phyloP scores from a whole-genome alignment of 768 basidiomycete genomes.

The Boletus huronensis region DNA sequence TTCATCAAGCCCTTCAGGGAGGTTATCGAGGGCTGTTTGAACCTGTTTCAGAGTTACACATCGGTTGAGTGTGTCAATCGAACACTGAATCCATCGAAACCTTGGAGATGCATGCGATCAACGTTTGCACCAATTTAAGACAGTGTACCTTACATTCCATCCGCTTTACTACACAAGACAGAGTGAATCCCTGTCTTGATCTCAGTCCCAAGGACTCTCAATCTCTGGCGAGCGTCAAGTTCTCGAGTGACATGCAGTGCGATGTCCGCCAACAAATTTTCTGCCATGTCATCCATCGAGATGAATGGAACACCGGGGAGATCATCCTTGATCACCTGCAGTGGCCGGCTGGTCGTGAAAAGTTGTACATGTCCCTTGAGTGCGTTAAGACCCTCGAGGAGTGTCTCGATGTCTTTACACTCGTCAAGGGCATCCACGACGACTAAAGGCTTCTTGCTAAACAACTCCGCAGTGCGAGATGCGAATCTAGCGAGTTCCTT shows the following conservation, averaged over 20 bases:
- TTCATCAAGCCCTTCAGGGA: no score
- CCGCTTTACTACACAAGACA: neutral
- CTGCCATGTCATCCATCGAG: neutral
- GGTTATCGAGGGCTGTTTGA: no score
- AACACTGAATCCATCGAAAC: no score
- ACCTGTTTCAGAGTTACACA: no score
- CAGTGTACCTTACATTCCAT: neutral
- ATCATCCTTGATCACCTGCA: neutral
- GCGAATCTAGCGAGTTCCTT: neutral
- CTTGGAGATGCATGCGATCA: no score
- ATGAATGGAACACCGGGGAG: neutral
- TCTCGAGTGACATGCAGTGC: neutral
- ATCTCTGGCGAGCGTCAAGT: neutral
- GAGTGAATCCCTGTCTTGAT: neutral
- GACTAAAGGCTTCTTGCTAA: neutral
- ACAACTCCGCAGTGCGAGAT: no score
- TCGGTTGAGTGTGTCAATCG: no score
- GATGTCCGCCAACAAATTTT: neutral
- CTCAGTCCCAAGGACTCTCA: no score
- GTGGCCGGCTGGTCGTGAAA: neutral
- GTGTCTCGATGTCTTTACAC: neutral
- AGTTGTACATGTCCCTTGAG: neutral
- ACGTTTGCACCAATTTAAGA: no score
- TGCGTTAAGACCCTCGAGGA: neutral
- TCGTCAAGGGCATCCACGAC: neutral